A percentile compares a stretch with the other conserved stretches of the same genome.
phyloP scores from a whole-genome alignment of 1,284 basidiomycete species.

The Leccinum huronense region DNA sequence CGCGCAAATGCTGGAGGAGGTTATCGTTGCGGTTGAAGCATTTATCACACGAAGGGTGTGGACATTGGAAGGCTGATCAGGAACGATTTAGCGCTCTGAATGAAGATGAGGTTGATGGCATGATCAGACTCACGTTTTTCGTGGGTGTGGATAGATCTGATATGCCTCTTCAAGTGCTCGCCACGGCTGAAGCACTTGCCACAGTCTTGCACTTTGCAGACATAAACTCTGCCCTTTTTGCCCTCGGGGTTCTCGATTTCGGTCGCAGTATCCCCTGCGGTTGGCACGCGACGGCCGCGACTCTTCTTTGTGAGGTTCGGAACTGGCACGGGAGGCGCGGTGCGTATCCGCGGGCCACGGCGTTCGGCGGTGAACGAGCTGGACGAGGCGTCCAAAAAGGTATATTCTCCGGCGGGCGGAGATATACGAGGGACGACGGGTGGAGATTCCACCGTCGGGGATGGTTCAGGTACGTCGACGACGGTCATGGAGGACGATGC shows the following conservation, averaged over 20 bases:
- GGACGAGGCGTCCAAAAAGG: conserved; percentile 37
- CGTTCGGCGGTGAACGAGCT: conserved; percentile 37
- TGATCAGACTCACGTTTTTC: conserved; percentile 63
- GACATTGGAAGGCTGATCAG: conserved; percentile 56
- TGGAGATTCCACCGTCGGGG: conserved; percentile 12
- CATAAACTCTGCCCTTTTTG: conserved; percentile 50
- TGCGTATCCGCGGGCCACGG: conserved; percentile 37
- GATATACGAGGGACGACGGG: conserved; percentile 20
- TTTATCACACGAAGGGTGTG: conserved; percentile 54
- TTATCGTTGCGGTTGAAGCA: conserved; percentile 66
- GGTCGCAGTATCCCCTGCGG: conserved; percentile 30
- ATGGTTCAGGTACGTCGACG: conserved; percentile 27
- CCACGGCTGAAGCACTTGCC: conserved; percentile 72
- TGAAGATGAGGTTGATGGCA: conserved; percentile 20
- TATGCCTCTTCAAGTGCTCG: conserved; percentile 78
- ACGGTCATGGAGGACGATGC: conserved; percentile 33
- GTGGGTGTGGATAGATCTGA: conserved; percentile 72
- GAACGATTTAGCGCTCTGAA: conserved; percentile 24
- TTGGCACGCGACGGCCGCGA: conserved; percentile 67
- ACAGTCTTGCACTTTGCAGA: conserved; percentile 66
- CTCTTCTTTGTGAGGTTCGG: conserved; percentile 73
- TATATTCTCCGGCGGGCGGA: conserved; percentile 36
- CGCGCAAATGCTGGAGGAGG: conserved; percentile 57
- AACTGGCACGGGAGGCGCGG: conserved; percentile 56
- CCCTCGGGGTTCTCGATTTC: conserved; percentile 34